These are phyloP conservation scores for Thelephora terrestris DNA, from an alignment of 1,284 basidiomycete species.

Conservation along the genomic window DNA sequence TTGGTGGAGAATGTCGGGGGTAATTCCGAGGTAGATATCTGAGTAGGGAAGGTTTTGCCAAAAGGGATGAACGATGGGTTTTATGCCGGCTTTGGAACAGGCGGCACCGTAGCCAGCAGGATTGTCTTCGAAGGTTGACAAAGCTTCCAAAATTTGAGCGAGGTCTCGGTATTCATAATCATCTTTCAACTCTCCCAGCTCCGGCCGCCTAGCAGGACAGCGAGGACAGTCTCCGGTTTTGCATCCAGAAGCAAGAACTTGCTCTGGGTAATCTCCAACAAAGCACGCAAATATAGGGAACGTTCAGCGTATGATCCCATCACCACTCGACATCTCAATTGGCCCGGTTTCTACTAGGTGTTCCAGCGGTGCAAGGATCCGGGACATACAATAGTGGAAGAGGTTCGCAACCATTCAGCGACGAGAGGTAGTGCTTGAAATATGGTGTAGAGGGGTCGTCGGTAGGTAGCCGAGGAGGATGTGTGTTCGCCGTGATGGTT, in stretches of 20 bases:
- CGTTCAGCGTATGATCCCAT: slow-evolving; percentile 14
- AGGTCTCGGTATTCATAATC: slow-evolving; percentile 5
- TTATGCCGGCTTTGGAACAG: slow-evolving; percentile 8
- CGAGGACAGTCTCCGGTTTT: slow-evolving; percentile 14
- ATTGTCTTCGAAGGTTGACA: background rate
- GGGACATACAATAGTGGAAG: slow-evolving; percentile 15
- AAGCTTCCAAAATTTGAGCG: slow-evolving; percentile 4
- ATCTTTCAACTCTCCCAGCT: slow-evolving; percentile 4
- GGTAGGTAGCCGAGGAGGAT: slow-evolving; percentile 29
- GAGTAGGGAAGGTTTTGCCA: slow-evolving; percentile 26
- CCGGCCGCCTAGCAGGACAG: slow-evolving; percentile 5
- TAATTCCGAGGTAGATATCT: slow-evolving; percentile 27
- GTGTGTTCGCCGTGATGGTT: slow-evolving; percentile 22
- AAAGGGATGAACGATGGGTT: slow-evolving; percentile 22
- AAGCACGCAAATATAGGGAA: slow-evolving; percentile 20
- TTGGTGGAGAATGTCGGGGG: slow-evolving; percentile 35
- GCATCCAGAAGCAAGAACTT: slow-evolving; percentile 15
- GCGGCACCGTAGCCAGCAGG: slow-evolving; percentile 1
- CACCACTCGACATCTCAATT: slow-evolving; percentile 14
- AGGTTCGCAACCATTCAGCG: slow-evolving; percentile 12
- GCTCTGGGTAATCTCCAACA: slow-evolving; percentile 21
- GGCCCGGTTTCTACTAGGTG: slow-evolving; percentile 8
- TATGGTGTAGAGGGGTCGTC: slow-evolving; percentile 19
- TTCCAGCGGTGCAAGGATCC: slow-evolving; percentile 12
- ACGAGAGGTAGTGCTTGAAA: slow-evolving; percentile 14